Evolutionary conservation across 1,139 yeast species (phyloP).

Genomic region (Lizanozyma gosingica): DNA sequence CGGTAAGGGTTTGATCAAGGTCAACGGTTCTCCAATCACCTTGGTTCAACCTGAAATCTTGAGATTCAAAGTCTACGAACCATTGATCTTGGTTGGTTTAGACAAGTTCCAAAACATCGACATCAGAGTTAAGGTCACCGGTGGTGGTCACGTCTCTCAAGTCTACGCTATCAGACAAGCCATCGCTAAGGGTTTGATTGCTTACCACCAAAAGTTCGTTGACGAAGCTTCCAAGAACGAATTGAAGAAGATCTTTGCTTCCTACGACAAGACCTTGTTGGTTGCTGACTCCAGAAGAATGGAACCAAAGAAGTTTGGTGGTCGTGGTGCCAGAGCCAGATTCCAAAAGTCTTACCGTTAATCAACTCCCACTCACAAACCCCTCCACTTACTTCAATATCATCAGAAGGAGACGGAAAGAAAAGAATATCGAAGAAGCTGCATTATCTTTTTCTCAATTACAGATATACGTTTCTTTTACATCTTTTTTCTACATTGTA

Average conservation of each 20-base stretch:
- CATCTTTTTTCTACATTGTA: neutral
- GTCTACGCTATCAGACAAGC: slow-evolving; percentile 99
- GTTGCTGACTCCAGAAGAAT: slow-evolving; percentile 99
- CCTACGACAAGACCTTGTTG: slow-evolving; percentile 99
- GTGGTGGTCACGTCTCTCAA: slow-evolving; percentile 99
- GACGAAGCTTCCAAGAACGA: slow-evolving; percentile 99
- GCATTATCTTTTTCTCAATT: neutral
- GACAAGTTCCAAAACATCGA: slow-evolving; percentile 98
- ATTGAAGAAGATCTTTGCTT: slow-evolving; percentile 93
- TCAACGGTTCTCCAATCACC: slow-evolving; percentile 98
- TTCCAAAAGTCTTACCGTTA: slow-evolving; percentile 99
- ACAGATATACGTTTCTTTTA: neutral
- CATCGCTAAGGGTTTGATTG: slow-evolving; percentile 98
- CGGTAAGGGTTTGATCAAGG: slow-evolving; percentile 99
- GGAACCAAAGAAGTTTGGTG: slow-evolving; percentile 99
- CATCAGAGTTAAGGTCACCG: slow-evolving; percentile 97
- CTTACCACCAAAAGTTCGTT: slow-evolving; percentile 98
- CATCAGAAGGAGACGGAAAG: neutral
- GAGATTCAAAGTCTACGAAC: slow-evolving; percentile 99
- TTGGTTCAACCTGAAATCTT: slow-evolving; percentile 98
- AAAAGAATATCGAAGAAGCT: neutral
- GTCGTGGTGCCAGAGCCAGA: slow-evolving; percentile 99
- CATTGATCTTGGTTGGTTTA: slow-evolving; percentile 94
- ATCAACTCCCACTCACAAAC: slow-evolving; percentile 9
- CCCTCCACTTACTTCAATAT: neutral